phyloP scores from a whole-genome alignment of 192 early-diverging fungal species.

The Backusella australiensis region DNA sequence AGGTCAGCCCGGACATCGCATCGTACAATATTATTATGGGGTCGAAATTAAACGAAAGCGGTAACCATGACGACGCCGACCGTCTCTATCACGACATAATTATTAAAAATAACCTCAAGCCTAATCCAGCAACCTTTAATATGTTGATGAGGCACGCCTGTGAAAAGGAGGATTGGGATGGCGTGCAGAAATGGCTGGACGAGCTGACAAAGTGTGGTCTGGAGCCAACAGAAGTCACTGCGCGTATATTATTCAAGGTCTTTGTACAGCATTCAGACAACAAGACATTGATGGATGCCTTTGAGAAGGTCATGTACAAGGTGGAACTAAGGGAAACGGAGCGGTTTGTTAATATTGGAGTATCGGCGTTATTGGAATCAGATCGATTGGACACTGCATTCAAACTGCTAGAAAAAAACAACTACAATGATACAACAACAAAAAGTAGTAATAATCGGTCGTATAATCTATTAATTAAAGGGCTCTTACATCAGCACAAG shows the following conservation, averaged over 20 bases:
- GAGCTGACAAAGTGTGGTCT: background rate
- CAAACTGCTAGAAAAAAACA: background rate
- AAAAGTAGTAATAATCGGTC: background rate
- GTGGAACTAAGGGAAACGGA: background rate
- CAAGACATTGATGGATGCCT: background rate
- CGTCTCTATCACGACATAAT: slow-evolving; percentile 2
- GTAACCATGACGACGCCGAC: background rate
- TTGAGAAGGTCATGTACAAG: slow-evolving; percentile 2
- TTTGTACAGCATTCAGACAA: slow-evolving; percentile 4
- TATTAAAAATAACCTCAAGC: background rate
- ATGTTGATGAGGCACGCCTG: slow-evolving; percentile 17
- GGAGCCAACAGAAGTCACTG: slow-evolving; percentile 11
- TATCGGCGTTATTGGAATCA: background rate
- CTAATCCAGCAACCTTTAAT: slow-evolving; percentile 22
- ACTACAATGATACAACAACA: background rate
- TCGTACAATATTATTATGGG: slow-evolving; percentile 22
- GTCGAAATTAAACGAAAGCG: background rate
- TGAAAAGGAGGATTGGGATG: slow-evolving; percentile 1
- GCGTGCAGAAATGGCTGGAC: slow-evolving; percentile 14
- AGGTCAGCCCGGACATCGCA: background rate
- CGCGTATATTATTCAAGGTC: slow-evolving; percentile 17
- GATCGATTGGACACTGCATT: slow-evolving; percentile 10
- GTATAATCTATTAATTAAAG: slow-evolving; percentile 28
- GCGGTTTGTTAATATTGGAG: slow-evolving; percentile 2
- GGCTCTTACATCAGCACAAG: slow-evolving; percentile 8